Evolutionary conservation across 192 early-diverging fungal genomes (phyloP), one percentile per base, ranked within the genome.

Genomic region (Pilaira anomala): DNA sequence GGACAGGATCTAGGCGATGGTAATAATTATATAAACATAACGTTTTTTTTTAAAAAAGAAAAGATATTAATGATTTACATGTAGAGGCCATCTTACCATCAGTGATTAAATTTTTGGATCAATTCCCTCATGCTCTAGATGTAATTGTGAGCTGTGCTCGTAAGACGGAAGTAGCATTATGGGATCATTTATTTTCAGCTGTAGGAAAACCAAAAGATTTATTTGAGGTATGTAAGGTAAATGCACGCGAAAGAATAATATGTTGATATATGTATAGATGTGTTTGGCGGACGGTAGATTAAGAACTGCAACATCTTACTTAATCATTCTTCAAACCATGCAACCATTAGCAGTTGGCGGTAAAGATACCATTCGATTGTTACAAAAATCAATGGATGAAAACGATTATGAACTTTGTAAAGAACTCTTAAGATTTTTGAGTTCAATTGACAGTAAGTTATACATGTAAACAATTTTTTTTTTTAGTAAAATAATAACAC

Each of bases 71-170:
- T 45, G 42, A 56, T 40, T 42, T 45, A 16, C 8, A 14, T 62
- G 49, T 58, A 71, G 69, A 72, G 28, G 85, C 81, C 14, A 74
- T 92, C 18, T 67, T 98, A 40, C 85, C 89, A 14, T 66, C 74
- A 13, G 87, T 91, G 2, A 80, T 95, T 12, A 76, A 77, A 45
- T 88, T 97, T 57, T 68, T 99, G 36, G 82, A 90, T 53, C 75
- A 87, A 59, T 99, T 96, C 65, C 79, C 83, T 4, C 86, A 86
- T 57, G 82, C 83, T 45, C 70, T 92, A 40, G 96, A 98, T 51
- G 86, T 94, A 21, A 91, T 99, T 69, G 94, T 93, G 11, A 88
- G 92, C 28, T 98, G 96, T 68, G 96, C 97, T 6, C 78, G 97
- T 60, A 99, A 99, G 71, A 92, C 92, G n/a, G 97, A 99, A 70